Percentiles rank a stretch among this genome's conserved stretches.
Conservation (phyloP, 23 red algal genomes). For the Agarophyton chilense region DNA sequence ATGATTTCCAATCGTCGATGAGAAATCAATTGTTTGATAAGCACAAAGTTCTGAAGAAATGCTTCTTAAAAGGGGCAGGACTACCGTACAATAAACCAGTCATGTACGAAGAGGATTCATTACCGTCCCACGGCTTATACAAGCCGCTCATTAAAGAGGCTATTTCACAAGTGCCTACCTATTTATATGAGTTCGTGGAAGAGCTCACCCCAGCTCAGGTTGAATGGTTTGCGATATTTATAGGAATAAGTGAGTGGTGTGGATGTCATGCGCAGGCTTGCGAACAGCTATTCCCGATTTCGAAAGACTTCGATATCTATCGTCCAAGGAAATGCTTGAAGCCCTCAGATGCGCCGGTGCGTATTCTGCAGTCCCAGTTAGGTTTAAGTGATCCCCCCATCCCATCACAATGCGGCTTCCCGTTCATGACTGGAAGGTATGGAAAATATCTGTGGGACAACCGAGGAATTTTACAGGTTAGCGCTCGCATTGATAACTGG, state of each 20-base stretch:
- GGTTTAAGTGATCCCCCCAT: slow-evolving; percentile 27
- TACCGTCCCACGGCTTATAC: slow-evolving; percentile 51
- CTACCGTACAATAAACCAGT: slow-evolving; percentile 40
- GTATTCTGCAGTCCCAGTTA: slow-evolving; percentile 46
- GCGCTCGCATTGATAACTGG: slow-evolving; percentile 70
- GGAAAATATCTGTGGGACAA: slow-evolving; percentile 59
- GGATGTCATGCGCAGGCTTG: not conserved
- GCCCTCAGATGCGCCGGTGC: slow-evolving; percentile 38
- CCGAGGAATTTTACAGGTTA: slow-evolving; percentile 51
- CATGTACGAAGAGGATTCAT: not conserved
- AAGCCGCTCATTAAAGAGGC: slow-evolving; percentile 56
- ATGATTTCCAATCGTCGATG: not conserved
- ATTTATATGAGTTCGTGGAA: slow-evolving; percentile 44
- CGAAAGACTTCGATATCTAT: not conserved
- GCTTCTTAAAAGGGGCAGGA: slow-evolving; percentile 12
- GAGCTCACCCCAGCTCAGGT: slow-evolving; percentile 16
- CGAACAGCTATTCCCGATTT: not conserved
- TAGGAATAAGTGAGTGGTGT: slow-evolving; percentile 37
- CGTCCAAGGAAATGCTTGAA: not conserved
- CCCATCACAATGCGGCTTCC: slow-evolving; percentile 23
- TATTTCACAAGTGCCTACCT: slow-evolving; percentile 17
- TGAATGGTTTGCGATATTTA: slow-evolving; percentile 62
- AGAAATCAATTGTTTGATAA: slow-evolving; percentile 57
- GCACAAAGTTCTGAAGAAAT: slow-evolving; percentile 13
- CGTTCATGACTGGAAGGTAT: slow-evolving; percentile 25